A percentile compares a stretch with the other conserved stretches of the same genome.
phyloP scores from a whole-genome alignment of 345 rosid genomes.

The Ceriops zippeliana region DNA sequence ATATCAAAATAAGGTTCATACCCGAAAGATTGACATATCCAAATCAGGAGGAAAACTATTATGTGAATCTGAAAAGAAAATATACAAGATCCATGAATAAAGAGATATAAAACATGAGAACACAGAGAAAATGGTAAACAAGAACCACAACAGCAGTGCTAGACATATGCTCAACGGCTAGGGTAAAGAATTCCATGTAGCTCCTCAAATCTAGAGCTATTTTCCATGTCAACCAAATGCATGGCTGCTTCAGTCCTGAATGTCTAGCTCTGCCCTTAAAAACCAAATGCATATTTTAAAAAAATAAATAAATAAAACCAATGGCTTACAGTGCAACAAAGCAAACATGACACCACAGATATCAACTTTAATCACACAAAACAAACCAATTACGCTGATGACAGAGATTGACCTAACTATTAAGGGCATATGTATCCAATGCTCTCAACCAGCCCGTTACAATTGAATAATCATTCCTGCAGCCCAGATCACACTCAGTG shows the following conservation, averaged over 20 bases:
- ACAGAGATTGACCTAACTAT: slow-evolving; percentile 52
- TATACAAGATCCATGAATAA: not conserved
- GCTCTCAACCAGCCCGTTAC: slow-evolving; percentile 60
- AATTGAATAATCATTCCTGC: slow-evolving; percentile 48
- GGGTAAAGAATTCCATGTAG: too few species aligned
- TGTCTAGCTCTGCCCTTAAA: too few species aligned
- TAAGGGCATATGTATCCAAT: slow-evolving; percentile 43
- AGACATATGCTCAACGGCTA: too few species aligned
- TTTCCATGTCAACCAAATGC: too few species aligned
- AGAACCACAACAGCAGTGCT: too few species aligned
- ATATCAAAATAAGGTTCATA: slow-evolving; percentile 9
- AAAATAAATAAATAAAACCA: too few species aligned
- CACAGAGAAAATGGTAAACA: not conserved
- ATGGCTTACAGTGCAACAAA: not conserved
- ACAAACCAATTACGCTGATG: slow-evolving; percentile 26
- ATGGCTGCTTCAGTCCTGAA: too few species aligned
- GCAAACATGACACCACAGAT: not conserved
- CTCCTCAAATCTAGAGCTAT: too few species aligned
- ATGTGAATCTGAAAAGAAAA: slow-evolving; percentile 36
- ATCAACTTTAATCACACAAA: slow-evolving; percentile 6
- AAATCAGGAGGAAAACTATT: slow-evolving; percentile 25
- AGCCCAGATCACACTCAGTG: slow-evolving; percentile 43
- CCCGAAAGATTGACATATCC: slow-evolving; percentile 33
- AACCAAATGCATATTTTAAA: too few species aligned
- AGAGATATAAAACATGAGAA: not conserved